phyloP scores from a whole-genome alignment of 371 early-diverging fungal genomes.

The Mortierella sp. region DNA sequence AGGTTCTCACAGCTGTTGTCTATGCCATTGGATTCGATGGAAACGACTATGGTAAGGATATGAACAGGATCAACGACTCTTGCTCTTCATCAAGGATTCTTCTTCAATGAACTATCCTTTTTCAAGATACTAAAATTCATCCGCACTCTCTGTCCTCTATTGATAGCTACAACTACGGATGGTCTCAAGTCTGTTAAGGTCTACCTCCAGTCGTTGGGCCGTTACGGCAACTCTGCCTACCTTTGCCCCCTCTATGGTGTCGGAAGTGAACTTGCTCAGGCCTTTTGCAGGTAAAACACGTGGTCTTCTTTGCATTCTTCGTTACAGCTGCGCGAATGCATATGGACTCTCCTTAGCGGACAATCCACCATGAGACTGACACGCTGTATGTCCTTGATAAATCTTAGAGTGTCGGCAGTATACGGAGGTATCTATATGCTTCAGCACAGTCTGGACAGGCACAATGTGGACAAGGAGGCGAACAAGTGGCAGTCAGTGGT shows the following conservation, averaged over 20 bases:
- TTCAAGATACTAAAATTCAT: neutral
- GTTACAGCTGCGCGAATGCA: neutral
- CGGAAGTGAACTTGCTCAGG: slow-evolving; percentile 91
- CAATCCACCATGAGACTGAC: neutral
- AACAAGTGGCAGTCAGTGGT: slow-evolving; percentile 61
- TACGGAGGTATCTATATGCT: slow-evolving; percentile 92
- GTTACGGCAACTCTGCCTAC: slow-evolving; percentile 89
- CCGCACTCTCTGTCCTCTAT: neutral
- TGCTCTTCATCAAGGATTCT: no score
- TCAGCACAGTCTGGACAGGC: slow-evolving; percentile 61
- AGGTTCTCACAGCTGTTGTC: slow-evolving; percentile 75
- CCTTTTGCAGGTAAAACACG: slow-evolving; percentile 86
- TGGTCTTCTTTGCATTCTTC: neutral
- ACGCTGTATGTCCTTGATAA: neutral
- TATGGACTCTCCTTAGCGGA: neutral
- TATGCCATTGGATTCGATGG: slow-evolving; percentile 81
- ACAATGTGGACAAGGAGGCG: slow-evolving; percentile 54
- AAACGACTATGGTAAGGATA: slow-evolving; percentile 49
- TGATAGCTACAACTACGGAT: slow-evolving; percentile 63
- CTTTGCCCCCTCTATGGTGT: slow-evolving; percentile 91
- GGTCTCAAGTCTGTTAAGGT: slow-evolving; percentile 76
- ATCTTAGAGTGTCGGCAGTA: slow-evolving; percentile 83
- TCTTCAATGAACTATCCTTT: neutral
- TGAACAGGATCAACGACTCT: neutral
- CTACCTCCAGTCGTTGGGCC: slow-evolving; percentile 88